These are phyloP conservation scores for Escovopsis sp. DNA, from an alignment of 2,329 filamentous ascomycete genomes.

Conservation along the genomic window DNA sequence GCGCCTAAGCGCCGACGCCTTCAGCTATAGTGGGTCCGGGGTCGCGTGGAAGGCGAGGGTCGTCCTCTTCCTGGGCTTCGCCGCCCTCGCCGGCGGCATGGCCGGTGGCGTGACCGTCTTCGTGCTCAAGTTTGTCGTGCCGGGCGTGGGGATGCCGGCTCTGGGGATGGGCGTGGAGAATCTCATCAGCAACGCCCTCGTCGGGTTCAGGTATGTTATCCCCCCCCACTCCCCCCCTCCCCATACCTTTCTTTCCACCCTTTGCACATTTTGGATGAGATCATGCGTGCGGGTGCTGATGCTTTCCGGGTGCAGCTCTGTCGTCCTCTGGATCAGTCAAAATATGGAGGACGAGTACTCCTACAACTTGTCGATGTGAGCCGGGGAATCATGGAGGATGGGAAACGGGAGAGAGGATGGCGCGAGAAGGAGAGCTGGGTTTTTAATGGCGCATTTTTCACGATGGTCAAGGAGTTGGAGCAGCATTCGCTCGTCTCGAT, in stretches of 20 bases:
- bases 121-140: slow-evolving; percentile 49
- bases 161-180: slow-evolving; percentile 52
- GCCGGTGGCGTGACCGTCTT: slow-evolving; percentile 55
- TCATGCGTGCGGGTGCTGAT: neutral
- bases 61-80: slow-evolving; percentile 53
- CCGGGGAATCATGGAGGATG: neutral
- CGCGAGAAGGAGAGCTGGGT: neutral
- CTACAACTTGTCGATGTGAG: slow-evolving; percentile 48
- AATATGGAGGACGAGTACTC: slow-evolving; percentile 62
- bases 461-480: too few species aligned
- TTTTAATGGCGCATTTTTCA: slow-evolving; percentile 4
- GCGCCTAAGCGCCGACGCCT: slow-evolving; percentile 47
- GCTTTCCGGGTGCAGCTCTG: slow-evolving; percentile 28
- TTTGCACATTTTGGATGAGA: too few species aligned
- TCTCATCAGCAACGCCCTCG: slow-evolving; percentile 48
- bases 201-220: slow-evolving; percentile 40
- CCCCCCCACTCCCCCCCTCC: too few species aligned
- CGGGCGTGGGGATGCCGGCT: slow-evolving; percentile 42
- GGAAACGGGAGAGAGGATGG: neutral
- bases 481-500: too few species aligned
- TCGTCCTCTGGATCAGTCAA: slow-evolving; percentile 54
- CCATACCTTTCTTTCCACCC: too few species aligned
- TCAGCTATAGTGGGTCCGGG: slow-evolving; percentile 45
- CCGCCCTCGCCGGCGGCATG: slow-evolving; percentile 51
- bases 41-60: slow-evolving; percentile 57